phyloP scores from a whole-genome alignment of 2,329 filamentous ascomycete genomes.

The Neoscytalidium dimidiatum region DNA sequence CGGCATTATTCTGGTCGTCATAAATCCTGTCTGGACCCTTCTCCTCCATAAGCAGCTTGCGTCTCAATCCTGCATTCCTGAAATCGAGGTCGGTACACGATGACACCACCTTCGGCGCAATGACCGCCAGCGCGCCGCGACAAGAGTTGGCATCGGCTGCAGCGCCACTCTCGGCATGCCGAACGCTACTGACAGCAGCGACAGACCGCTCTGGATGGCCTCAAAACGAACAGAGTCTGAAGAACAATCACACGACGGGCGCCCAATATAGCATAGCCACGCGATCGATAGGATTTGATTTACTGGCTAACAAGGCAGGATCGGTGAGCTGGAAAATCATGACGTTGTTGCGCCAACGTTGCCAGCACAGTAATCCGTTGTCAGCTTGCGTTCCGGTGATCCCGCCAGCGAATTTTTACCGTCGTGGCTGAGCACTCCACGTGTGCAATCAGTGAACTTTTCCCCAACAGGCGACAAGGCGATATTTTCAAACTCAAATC shows the following conservation, averaged over 20 bases:
- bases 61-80: not conserved
- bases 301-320: not conserved
- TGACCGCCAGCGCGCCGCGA: not conserved
- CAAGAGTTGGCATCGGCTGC: not conserved
- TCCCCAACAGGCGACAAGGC: not conserved
- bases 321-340: not conserved
- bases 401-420: not conserved
- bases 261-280: not conserved
- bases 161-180: not conserved
- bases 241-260: not conserved
- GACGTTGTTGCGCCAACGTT: not conserved
- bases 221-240: not conserved
- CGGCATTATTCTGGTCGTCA: not conserved
- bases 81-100: not conserved
- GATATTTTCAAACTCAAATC: not conserved
- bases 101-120: not conserved
- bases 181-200: not conserved
- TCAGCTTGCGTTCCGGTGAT: not conserved
- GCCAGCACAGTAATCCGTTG: not conserved
- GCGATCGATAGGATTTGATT: not conserved
- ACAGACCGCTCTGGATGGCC: not conserved
- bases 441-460: not conserved
- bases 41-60: not conserved
- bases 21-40: not conserved
- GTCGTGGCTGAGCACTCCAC: not conserved